Conservation (phyloP, 1,284 basidiomycete genomes). For the Wolfiporia cocos region DNA sequence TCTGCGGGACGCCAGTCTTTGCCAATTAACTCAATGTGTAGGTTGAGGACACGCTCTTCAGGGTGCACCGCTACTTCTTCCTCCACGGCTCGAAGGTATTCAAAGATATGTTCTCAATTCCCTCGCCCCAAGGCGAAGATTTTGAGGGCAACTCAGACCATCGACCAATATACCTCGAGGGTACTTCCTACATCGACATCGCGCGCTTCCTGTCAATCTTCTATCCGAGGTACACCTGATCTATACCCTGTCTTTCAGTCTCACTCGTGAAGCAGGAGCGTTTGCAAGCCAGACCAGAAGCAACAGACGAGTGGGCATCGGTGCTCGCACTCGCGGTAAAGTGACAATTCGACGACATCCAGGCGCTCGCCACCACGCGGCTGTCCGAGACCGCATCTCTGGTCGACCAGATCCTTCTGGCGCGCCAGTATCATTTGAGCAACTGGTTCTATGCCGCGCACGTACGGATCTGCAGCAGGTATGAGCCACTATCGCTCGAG, state of each 20-base stretch:
- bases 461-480: conserved; percentile 6
- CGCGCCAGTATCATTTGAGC: conserved; percentile 6
- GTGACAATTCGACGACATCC: conserved; percentile 13
- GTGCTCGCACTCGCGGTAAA: conserved; percentile 14
- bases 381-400: conserved; percentile 8
- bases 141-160: conserved; percentile 4
- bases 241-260: neutral
- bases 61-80: conserved; percentile 14
- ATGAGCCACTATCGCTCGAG: conserved; percentile 5
- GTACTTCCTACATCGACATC: conserved; percentile 3
- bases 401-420: conserved; percentile 15
- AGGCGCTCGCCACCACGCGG: conserved; percentile 9
- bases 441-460: conserved; percentile 9
- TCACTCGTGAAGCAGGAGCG: conserved; percentile 2
- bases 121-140: neutral
- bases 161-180: conserved; percentile 3
- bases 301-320: conserved; percentile 12
- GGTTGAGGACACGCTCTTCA: conserved; percentile 12
- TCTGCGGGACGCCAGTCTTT: neutral
- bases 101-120: conserved; percentile 11
- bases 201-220: conserved; percentile 6
- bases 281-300: conserved; percentile 3
- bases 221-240: conserved; percentile 5
- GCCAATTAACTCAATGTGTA: neutral
- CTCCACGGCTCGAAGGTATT: conserved; percentile 12